Evolutionary conservation across 306 rosid genomes (phyloP).

Genomic region (Calophaca sinica): DNA sequence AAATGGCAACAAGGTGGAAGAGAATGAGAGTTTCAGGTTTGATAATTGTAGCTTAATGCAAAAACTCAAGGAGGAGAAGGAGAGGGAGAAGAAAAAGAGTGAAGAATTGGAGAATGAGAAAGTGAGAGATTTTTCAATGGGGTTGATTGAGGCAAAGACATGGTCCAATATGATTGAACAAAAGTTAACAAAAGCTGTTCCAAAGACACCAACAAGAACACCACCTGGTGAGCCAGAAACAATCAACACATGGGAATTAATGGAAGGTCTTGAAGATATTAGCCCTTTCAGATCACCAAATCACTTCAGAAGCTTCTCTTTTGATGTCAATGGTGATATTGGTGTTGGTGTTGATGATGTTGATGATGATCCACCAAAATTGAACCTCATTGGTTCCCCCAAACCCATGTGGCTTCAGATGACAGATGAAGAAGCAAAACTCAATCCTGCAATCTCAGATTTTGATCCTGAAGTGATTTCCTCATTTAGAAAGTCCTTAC

Average conservation of each 20-base stretch:
- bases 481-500: conserved; percentile 61
- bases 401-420: conserved; percentile 63
- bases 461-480: conserved; percentile 76
- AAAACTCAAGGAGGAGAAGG: conserved; percentile 9
- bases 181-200: conserved; percentile 68
- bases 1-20: conserved; percentile 32
- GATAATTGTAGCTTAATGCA: conserved; percentile 13
- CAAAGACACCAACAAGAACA: conserved; percentile 77
- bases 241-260: conserved; percentile 88
- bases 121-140: conserved; percentile 45
- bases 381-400: conserved; percentile 23
- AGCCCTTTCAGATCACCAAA: conserved; percentile 74
- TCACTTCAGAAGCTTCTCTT: conserved; percentile 79
- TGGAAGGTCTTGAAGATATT: conserved; percentile 93
- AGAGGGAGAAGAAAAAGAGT: conserved; percentile 13
- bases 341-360: not conserved
- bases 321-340: conserved; percentile 53
- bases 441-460: conserved; percentile 49
- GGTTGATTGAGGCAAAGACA: conserved; percentile 68
- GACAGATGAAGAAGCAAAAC: conserved; percentile 50
- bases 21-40: conserved; percentile 43
- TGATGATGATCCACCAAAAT: conserved; percentile 50
- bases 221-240: conserved; percentile 97
- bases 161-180: conserved; percentile 87
- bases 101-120: conserved; percentile 9